These are phyloP conservation scores for Rhodotorula sp. DNA, from an alignment of 1,284 basidiomycete species.

Conservation along the genomic window DNA sequence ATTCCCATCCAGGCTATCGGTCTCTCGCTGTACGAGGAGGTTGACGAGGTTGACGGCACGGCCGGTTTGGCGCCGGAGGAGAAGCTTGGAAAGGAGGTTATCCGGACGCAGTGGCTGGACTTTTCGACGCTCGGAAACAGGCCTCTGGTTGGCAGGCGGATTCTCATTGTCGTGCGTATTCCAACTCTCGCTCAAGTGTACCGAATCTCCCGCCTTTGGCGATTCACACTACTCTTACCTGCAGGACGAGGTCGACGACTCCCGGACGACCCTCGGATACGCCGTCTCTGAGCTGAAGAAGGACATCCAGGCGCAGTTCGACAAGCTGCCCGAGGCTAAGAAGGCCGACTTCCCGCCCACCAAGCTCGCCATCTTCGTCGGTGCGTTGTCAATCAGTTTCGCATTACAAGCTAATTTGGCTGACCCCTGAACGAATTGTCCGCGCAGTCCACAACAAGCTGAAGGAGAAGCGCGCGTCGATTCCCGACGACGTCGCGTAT, in stretches of 20 bases:
- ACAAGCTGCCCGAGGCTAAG: constrained; percentile 56
- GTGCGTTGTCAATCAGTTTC: constrained; percentile 31
- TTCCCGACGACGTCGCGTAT: constrained; percentile 66
- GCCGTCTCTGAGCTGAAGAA: constrained; percentile 79
- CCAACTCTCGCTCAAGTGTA: not conserved
- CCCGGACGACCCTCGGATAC: constrained; percentile 68
- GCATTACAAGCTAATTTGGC: too few species aligned
- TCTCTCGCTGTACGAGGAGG: constrained; percentile 77
- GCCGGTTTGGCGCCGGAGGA: constrained; percentile 50
- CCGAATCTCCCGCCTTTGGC: not conserved
- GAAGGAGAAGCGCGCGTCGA: constrained; percentile 72
- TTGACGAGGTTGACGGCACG: constrained; percentile 28
- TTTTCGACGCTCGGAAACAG: constrained; percentile 60
- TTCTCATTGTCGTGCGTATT: constrained; percentile 72
- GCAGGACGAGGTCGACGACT: constrained; percentile 94
- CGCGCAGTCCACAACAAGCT: constrained; percentile 80
- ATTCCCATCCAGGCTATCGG: constrained; percentile 89
- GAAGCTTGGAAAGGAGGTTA: constrained; percentile 75
- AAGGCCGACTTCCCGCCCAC: constrained; percentile 52
- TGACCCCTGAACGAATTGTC: not conserved
- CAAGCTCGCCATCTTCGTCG: constrained; percentile 81
- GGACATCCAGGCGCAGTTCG: constrained; percentile 75
- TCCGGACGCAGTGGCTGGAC: constrained; percentile 81
- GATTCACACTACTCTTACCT: not conserved
- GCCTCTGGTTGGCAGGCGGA: constrained; percentile 71